phyloP scores from a whole-genome alignment of 2,329 filamentous ascomycete species.

The Sarocladium kiliense region DNA sequence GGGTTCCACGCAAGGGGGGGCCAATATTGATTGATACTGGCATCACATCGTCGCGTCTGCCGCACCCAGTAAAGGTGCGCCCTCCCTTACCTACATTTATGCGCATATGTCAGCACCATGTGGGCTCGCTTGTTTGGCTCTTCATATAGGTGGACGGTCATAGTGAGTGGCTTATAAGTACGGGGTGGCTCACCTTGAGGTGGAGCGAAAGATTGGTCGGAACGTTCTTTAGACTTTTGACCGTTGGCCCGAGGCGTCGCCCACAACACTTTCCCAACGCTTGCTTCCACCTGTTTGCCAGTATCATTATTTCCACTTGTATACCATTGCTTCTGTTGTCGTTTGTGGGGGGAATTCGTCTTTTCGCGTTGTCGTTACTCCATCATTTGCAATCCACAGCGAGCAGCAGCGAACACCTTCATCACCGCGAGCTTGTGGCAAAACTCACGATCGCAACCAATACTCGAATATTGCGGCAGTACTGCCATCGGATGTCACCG shows the following conservation, averaged over 20 bases:
- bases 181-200: background rate
- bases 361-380: too few species aligned
- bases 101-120: background rate
- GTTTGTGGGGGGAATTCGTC: background rate
- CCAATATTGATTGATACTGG: background rate
- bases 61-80: background rate
- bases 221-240: constrained; percentile 1
- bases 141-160: background rate
- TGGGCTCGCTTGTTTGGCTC: background rate
- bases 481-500: background rate
- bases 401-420: too few species aligned
- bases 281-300: background rate
- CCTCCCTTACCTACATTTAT: background rate
- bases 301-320: background rate
- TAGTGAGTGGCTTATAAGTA: constrained; percentile 1
- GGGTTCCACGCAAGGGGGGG: constrained; percentile 7
- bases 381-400: too few species aligned
- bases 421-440: too few species aligned
- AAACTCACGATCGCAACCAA: too few species aligned
- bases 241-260: background rate
- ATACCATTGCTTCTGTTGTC: background rate
- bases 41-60: background rate
- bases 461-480: background rate
- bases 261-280: background rate
- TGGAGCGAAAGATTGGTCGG: background rate